A percentile compares a stretch with the other conserved stretches of the same genome.
These are phyloP conservation scores for Picea engelmannii DNA, from an alignment of 83 land plant genomes.

Conservation along the genomic window DNA sequence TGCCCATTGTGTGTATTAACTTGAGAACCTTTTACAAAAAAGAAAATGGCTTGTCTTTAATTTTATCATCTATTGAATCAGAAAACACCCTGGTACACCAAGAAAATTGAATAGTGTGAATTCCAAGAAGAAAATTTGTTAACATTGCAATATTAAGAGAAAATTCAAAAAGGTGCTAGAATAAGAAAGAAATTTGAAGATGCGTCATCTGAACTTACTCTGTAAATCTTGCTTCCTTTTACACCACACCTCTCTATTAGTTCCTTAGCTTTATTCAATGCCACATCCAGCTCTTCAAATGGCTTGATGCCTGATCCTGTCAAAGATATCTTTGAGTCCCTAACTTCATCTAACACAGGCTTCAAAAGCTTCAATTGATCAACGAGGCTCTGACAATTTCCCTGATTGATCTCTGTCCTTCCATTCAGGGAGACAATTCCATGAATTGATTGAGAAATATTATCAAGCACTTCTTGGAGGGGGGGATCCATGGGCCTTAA, in stretches of 20 bases:
- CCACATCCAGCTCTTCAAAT: constrained; percentile 36
- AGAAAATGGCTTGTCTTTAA: neutral
- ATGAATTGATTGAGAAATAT: constrained; percentile 14
- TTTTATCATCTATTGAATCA: neutral
- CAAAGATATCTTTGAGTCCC: constrained; percentile 38
- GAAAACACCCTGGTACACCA: neutral
- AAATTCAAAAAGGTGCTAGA: neutral
- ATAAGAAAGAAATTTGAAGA: neutral
- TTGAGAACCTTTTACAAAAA: neutral
- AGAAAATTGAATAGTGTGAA: neutral
- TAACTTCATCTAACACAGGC: constrained; percentile 47
- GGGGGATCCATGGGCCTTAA: constrained; percentile 10
- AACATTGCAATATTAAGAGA: neutral
- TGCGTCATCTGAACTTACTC: constrained; percentile 42
- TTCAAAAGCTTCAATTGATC: constrained; percentile 51
- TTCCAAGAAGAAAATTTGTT: neutral
- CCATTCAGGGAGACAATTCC: constrained; percentile 11
- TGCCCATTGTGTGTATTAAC: neutral
- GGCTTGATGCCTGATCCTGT: constrained; percentile 34
- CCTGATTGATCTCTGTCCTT: constrained; percentile 31
- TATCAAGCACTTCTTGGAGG: constrained; percentile 1
- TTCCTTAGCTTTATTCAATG: constrained; percentile 36
- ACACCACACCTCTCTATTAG: constrained; percentile 52
- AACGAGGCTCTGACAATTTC: constrained; percentile 34
- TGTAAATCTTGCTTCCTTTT: constrained; percentile 58